phyloP scores from a whole-genome alignment of 352 stramenopile species.

The Phytophthora hibernalis region DNA sequence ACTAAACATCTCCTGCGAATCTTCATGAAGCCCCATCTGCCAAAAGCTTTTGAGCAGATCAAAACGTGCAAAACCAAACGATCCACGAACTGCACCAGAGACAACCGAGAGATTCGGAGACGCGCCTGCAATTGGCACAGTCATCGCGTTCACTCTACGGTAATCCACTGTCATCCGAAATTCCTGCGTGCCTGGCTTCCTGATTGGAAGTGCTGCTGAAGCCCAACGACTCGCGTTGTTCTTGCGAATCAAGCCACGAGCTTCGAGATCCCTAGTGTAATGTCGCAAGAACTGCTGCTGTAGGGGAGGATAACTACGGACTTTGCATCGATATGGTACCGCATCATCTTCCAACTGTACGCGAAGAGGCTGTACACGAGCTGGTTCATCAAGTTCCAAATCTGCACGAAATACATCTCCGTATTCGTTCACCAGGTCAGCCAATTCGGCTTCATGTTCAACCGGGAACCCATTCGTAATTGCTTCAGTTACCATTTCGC shows the following conservation, averaged over 20 bases:
- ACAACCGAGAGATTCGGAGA: constrained; percentile 18
- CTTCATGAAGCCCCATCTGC: neutral
- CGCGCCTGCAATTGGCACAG: constrained; percentile 5
- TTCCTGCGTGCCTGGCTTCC: neutral
- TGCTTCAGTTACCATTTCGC: neutral
- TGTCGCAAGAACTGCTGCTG: neutral
- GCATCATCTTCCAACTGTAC: neutral
- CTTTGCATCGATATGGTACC: neutral
- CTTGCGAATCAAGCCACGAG: neutral
- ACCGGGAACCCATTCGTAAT: neutral
- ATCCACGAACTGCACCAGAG: neutral
- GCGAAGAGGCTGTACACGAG: neutral
- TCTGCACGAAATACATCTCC: neutral
- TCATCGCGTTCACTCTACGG: constrained; percentile 1
- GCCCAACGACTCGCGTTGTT: constrained; percentile 8
- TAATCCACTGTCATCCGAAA: constrained; percentile 8
- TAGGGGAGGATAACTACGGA: neutral
- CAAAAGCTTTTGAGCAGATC: constrained; percentile 23
- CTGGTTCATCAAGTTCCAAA: neutral
- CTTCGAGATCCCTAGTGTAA: neutral
- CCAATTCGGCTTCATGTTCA: neutral
- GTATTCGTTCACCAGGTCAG: neutral
- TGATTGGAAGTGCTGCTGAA: neutral
- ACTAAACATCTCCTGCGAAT: constrained; percentile 28
- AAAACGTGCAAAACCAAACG: constrained; percentile 19